Evolutionary conservation across 352 stramenopile species (phyloP).

Genomic region (Phytophthora agathidicida): DNA sequence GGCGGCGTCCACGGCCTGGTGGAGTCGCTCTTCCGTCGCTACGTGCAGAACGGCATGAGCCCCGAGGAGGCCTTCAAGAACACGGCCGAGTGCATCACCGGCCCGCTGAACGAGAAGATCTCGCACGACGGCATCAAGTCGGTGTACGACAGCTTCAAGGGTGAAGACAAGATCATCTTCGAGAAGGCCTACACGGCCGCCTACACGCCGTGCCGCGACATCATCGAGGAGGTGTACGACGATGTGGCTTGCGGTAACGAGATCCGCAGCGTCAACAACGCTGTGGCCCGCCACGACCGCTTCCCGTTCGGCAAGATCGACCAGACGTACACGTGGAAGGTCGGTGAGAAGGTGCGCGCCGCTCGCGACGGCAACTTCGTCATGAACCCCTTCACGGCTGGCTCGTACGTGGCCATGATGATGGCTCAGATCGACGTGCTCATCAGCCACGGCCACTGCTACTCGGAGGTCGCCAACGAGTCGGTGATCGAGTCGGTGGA

Average conservation of each 20-base stretch:
- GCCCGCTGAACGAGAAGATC: slow-evolving; percentile 97
- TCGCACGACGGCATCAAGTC: slow-evolving; percentile 97
- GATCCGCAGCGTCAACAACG: slow-evolving; percentile 98
- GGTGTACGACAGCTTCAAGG: slow-evolving; percentile 94
- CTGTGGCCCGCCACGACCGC: slow-evolving; percentile 93
- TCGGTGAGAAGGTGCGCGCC: slow-evolving; percentile 96
- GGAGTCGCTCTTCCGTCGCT: slow-evolving; percentile 97
- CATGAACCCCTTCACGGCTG: slow-evolving; percentile 97
- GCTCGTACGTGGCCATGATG: slow-evolving; percentile 99
- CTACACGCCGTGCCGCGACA: slow-evolving; percentile 96
- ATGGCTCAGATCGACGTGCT: slow-evolving; percentile 98
- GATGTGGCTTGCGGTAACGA: slow-evolving; percentile 98
- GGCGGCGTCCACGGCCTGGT: slow-evolving; percentile 97
- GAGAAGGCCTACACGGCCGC: slow-evolving; percentile 95
- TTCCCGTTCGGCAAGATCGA: slow-evolving; percentile 98
- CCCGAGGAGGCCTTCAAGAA: slow-evolving; percentile 96
- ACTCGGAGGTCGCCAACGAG: slow-evolving; percentile 99
- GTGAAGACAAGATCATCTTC: slow-evolving; percentile 94
- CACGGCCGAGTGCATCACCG: slow-evolving; percentile 97
- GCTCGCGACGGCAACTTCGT: slow-evolving; percentile 95
- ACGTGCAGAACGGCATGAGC: slow-evolving; percentile 94
- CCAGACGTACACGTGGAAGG: slow-evolving; percentile 96
- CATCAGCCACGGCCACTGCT: slow-evolving; percentile 95
- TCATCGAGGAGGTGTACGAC: slow-evolving; percentile 99
- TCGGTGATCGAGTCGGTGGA: slow-evolving; percentile 99